Base-by-base conservation (phyloP, 2,329 filamentous ascomycete species). In the Colletotrichum sp. region DNA sequence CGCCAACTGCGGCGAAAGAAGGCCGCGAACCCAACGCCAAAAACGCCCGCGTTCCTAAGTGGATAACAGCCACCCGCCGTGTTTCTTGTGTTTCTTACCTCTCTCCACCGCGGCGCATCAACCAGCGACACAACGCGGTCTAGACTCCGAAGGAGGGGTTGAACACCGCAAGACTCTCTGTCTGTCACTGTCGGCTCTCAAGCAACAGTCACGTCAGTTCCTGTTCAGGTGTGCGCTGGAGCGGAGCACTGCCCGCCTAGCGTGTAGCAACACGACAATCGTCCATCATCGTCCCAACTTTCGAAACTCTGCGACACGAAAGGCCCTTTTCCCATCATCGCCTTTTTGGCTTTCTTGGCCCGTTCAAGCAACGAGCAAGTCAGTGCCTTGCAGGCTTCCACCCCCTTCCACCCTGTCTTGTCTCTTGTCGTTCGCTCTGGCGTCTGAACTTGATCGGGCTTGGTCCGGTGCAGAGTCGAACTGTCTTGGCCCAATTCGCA, bases 281-380 rank as follows among this genome's bases (percentile, higher is more conserved):
- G 36, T 26, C 55, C 34, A 72, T 64, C 68, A 67, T 72, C 72
- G 39, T 75, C 72, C 30, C 68, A 72, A 63, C 52, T 75, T 63
- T 72, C 39, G 72, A 72, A 75, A 75, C 68, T 63, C 68, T 68
- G 39, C 36, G 30, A 66, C 72, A 67, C 72, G 52, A 66, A 72
- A 36, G 59, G 68, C 55, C 61, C 28, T 43, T 75, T 43, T 48
- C n/a, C 43, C n/a, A 48, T 43, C 39, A 43, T 52, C 43, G n/a
- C 43, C 43, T 52, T 52, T 32, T 63, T 30, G 52, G 67, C 52
- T 21, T 30, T 34, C 64, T 55, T 43, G 55, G 52, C 55, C 55
- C 55, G 61, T 64, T 52, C 61, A 64, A 43, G 61, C 61, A 18
- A 61, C n/a, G 32, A 34, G 59, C 61, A 64, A 64, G 61, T 64